Conservation (phyloP, 495 filamentous ascomycete species). For the Trichoderma gamsii region DNA sequence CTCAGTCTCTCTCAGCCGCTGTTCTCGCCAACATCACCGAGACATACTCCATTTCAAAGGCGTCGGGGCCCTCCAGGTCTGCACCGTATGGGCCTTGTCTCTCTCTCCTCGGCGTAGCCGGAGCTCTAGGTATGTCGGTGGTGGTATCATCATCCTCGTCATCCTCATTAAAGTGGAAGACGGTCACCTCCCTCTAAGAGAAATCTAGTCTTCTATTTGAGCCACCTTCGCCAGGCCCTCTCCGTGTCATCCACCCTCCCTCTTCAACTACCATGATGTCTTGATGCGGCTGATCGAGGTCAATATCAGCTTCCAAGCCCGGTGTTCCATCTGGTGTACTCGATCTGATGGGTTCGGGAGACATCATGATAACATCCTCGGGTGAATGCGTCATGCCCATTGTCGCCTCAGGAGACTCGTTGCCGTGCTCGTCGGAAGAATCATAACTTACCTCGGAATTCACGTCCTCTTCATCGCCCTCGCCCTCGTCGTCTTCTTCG, state of each 20-base stretch:
- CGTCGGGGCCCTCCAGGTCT: not conserved
- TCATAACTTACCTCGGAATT: conserved; percentile 45
- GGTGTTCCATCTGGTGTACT: not conserved
- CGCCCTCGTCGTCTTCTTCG: conserved; percentile 93
- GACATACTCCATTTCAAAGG: not conserved
- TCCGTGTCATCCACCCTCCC: not conserved
- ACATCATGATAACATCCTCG: conserved; percentile 16
- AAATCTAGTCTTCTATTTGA: conserved; percentile 4
- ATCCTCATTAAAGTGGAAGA: not conserved
- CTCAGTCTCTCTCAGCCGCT: not conserved
- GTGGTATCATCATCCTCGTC: not conserved
- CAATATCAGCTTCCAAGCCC: not conserved
- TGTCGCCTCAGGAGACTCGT: conserved; percentile 12
- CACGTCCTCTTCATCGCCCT: conserved; percentile 68
- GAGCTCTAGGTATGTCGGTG: not conserved
- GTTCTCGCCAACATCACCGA: not conserved
- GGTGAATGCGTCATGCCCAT: conserved; percentile 6
- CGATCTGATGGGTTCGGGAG: conserved; percentile 12
- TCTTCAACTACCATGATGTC: conserved; percentile 2
- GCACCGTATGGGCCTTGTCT: not conserved
- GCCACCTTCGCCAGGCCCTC: not conserved
- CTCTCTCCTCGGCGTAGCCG: not conserved
- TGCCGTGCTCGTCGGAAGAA: conserved; percentile 9
- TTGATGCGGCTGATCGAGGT: not conserved
- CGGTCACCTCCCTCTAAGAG: conserved; percentile 2